Conservation (phyloP, 306 rosid genomes). For the Citrullus mucosospermus region DNA sequence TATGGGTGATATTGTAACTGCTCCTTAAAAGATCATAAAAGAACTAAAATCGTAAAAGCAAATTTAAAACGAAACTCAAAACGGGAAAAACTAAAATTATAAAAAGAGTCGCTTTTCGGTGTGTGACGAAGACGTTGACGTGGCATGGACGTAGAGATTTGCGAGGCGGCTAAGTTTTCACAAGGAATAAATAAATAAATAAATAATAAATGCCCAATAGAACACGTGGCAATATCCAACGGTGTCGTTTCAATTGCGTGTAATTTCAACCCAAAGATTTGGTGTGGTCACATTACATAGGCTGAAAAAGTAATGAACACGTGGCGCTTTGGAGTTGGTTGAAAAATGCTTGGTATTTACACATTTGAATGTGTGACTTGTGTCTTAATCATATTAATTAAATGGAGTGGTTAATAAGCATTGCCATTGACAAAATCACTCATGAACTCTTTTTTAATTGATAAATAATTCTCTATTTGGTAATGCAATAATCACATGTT, state of each 20-base stretch:
- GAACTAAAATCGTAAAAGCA: neutral
- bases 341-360: neutral
- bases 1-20: too few relatives aligned
- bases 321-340: neutral
- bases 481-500: neutral
- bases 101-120: neutral
- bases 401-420: neutral
- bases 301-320: neutral
- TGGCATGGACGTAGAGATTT: neutral
- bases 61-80: neutral
- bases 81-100: neutral
- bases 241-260: neutral
- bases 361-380: neutral
- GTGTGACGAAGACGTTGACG: conserved; percentile 2
- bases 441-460: too few relatives aligned
- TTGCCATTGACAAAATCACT: neutral
- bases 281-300: neutral
- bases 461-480: neutral
- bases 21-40: too few relatives aligned
- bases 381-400: neutral
- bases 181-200: neutral
- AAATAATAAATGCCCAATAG: neutral
- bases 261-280: neutral
- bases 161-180: conserved; percentile 1
- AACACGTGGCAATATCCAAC: conserved; percentile 2